A percentile compares a stretch with the other conserved stretches of the same genome.
These are phyloP conservation scores for Aspergillus quadricinctus DNA, from an alignment of 2,329 filamentous ascomycete species.

Conservation along the genomic window DNA sequence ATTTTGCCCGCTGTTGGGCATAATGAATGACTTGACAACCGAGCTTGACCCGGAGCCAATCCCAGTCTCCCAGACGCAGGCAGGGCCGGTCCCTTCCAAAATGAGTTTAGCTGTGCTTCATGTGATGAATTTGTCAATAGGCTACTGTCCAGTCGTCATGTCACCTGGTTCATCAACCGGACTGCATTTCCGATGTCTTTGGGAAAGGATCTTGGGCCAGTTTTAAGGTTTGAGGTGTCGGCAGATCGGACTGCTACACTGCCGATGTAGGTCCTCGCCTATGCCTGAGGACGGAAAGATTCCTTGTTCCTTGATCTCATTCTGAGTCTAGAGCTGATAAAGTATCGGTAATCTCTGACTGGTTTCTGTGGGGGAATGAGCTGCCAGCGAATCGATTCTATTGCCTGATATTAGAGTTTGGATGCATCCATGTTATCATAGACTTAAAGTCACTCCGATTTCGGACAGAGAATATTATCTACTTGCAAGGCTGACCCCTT, in stretches of 20 bases:
- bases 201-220: not conserved
- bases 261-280: not conserved
- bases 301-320: not conserved
- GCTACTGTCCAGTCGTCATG: too few species aligned
- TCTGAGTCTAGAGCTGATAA: not conserved
- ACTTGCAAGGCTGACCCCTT: too few species aligned
- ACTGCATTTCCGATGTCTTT: not conserved
- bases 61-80: not conserved
- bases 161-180: not conserved
- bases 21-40: not conserved
- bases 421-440: too few species aligned
- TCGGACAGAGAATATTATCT: too few species aligned
- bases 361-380: too few species aligned
- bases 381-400: too few species aligned
- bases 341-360: not conserved
- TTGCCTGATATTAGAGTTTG: not conserved
- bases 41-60: not conserved
- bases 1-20: not conserved
- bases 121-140: not conserved
- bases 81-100: not conserved
- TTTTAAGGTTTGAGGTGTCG: not conserved
- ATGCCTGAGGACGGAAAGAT: not conserved
- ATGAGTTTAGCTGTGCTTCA: not conserved
- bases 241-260: not conserved
- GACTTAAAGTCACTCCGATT: too few species aligned